phyloP scores from a whole-genome alignment of 1,139 yeast genomes.

The Yamadazyma triangularis region DNA sequence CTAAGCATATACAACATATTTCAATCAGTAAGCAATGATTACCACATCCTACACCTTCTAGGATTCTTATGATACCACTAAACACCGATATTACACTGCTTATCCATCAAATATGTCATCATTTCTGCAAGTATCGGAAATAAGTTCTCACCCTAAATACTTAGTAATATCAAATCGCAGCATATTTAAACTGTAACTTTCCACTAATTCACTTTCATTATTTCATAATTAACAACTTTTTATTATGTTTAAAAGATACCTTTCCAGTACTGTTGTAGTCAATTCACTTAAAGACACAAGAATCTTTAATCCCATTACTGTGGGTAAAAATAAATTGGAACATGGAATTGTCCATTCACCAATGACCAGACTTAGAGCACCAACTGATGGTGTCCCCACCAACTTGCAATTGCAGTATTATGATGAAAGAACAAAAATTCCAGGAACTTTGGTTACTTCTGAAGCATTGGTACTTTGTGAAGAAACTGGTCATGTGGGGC shows the following conservation, averaged over 20 bases:
- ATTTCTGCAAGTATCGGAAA: too few relatives aligned
- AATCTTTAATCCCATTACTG: constrained; percentile 41
- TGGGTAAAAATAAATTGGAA: constrained; percentile 32
- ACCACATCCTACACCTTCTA: too few relatives aligned
- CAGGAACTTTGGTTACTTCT: constrained; percentile 29
- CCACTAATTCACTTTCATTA: not conserved
- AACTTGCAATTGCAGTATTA: constrained; percentile 48
- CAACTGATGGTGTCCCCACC: constrained; percentile 35
- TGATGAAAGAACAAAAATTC: constrained; percentile 43
- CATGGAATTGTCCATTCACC: constrained; percentile 52
- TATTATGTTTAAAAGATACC: not conserved
- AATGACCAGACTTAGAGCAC: constrained; percentile 47
- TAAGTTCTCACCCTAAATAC: too few relatives aligned
- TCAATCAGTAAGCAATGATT: too few relatives aligned
- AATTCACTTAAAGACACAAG: constrained; percentile 4
- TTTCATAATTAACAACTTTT: not conserved
- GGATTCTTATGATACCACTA: too few relatives aligned
- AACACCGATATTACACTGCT: too few relatives aligned
- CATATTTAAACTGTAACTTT: too few relatives aligned
- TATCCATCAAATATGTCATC: too few relatives aligned
- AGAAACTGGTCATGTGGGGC: constrained; percentile 34
- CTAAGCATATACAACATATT: too few relatives aligned
- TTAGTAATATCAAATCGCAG: too few relatives aligned
- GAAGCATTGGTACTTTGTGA: constrained; percentile 30
- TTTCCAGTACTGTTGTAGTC: constrained; percentile 1